These are phyloP conservation scores for Acanthamoeba rhysodes DNA, from an alignment of 208 protist genomes.

Conservation along the genomic window DNA sequence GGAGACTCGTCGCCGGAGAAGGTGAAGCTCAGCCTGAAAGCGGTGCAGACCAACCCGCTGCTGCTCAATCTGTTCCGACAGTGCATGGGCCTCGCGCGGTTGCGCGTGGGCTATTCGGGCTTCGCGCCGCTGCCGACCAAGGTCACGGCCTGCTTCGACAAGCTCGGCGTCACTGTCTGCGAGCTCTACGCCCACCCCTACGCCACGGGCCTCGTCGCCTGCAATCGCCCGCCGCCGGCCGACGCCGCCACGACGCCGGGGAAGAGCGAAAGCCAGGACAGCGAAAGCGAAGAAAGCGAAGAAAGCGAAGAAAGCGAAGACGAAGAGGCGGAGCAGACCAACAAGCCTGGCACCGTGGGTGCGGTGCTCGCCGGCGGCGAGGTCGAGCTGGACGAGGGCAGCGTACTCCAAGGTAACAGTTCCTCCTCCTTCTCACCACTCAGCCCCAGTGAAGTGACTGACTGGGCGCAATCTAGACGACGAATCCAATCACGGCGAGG, in stretches of 20 bases:
- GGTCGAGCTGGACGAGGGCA: conserved; percentile 17
- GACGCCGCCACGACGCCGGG: not conserved
- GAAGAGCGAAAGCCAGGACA: not conserved
- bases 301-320: not conserved
- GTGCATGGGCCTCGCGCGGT: conserved; percentile 9
- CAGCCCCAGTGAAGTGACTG: too few relatives aligned
- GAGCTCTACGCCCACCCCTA: conserved; percentile 33
- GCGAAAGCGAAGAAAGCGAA: not conserved
- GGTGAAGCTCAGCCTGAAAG: not conserved
- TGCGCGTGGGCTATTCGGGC: not conserved
- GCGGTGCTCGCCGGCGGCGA: not conserved
- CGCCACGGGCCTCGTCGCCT: not conserved
- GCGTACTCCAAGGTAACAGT: not conserved
- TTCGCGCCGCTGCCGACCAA: conserved; percentile 3
- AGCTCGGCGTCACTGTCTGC: not conserved
- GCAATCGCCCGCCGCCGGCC: not conserved
- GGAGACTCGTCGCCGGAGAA: not conserved
- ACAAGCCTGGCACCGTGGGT: not conserved
- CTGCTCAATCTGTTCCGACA: not conserved
- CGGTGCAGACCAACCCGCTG: not conserved
- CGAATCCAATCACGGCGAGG: not conserved
- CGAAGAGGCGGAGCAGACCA: not conserved
- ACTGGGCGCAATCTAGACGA: not conserved
- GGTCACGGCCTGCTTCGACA: not conserved
- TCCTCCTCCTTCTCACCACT: not conserved